Percentiles rank a stretch among this genome's conserved stretches.
Evolutionary conservation across 139 green algal genomes (phyloP).

Genomic region (Chara braunii): DNA sequence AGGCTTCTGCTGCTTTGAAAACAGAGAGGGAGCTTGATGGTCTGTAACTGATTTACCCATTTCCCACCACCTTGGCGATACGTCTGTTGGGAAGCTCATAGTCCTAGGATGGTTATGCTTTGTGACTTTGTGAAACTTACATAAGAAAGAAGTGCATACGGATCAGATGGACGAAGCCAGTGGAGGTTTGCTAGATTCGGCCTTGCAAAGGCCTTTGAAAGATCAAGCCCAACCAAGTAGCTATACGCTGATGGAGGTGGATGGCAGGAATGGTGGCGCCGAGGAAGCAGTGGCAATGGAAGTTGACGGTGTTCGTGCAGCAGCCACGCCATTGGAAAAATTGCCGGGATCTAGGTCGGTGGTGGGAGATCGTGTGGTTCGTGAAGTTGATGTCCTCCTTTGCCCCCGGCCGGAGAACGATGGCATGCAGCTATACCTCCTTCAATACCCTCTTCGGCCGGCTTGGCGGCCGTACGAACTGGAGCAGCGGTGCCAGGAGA

Average conservation of each 20-base stretch:
- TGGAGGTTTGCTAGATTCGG: background rate
- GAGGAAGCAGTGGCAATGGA: background rate
- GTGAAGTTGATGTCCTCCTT: slow-evolving; percentile 27
- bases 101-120: background rate
- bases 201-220: background rate
- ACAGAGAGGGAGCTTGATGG: background rate
- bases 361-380: slow-evolving; percentile 2
- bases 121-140: background rate
- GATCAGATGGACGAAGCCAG: background rate
- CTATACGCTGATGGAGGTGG: background rate
- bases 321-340: background rate
- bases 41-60: background rate
- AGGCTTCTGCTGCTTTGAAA: too few species aligned
- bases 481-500: slow-evolving; percentile 35
- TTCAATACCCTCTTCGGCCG: slow-evolving; percentile 72
- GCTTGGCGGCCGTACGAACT: slow-evolving; percentile 66
- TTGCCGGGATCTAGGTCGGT: background rate
- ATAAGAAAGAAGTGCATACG: background rate
- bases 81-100: background rate
- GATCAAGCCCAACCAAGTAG: background rate
- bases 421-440: slow-evolving; percentile 56
- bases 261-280: background rate
- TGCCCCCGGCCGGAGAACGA: slow-evolving; percentile 4
- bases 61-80: background rate
- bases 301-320: background rate